Conservation (phyloP, 176 grass and related monocot genomes). For the Aegilops umbellulata region DNA sequence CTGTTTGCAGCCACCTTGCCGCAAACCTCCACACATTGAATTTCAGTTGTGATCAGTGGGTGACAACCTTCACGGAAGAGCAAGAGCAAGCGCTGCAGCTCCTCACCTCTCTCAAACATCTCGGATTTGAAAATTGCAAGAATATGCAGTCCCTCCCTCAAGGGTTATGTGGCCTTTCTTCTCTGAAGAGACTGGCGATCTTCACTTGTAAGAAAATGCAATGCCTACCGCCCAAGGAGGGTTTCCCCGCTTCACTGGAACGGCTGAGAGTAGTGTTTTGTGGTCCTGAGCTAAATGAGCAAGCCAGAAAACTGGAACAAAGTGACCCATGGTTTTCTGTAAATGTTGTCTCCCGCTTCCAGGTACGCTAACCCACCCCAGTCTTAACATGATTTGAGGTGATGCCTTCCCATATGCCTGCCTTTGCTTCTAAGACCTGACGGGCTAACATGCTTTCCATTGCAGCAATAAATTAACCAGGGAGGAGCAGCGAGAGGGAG, state of each 20-base stretch:
- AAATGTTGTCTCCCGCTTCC: too few relatives aligned
- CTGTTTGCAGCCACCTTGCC: background rate
- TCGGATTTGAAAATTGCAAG: too few relatives aligned
- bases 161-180: background rate
- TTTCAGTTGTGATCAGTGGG: background rate
- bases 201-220: background rate
- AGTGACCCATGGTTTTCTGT: too few relatives aligned
- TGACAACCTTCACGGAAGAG: background rate
- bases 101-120: too few relatives aligned
- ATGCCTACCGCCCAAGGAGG: background rate
- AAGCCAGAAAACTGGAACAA: too few relatives aligned
- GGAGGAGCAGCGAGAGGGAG: too few relatives aligned
- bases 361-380: too few relatives aligned
- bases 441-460: background rate
- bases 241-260: background rate
- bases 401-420: too few relatives aligned
- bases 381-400: too few relatives aligned
- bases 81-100: too few relatives aligned
- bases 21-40: background rate
- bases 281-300: too few relatives aligned
- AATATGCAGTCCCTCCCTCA: background rate
- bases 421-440: too few relatives aligned
- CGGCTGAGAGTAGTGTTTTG: accelerated
- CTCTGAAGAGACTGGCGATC: background rate
- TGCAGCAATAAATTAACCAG: background rate